Evolutionary conservation across 164 flowering plant genomes (phyloP).

Genomic region (Vitis rupestris): DNA sequence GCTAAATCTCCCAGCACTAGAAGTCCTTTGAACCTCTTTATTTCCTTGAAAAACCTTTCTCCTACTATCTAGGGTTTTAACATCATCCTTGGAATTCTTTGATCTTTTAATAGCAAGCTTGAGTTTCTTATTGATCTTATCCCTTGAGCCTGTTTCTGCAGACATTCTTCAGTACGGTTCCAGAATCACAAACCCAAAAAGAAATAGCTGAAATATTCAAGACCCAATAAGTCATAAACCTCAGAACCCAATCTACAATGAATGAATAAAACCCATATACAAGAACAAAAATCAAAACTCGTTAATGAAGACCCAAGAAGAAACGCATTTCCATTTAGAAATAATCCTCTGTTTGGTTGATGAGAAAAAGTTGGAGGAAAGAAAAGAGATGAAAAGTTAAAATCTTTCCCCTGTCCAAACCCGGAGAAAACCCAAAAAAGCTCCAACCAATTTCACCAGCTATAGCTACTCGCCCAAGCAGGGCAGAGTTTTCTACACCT

Average conservation of each 20-base stretch:
- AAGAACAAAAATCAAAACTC: no score
- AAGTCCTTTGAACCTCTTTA: conserved; percentile 1
- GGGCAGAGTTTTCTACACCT: neutral
- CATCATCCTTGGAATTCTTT: conserved; percentile 10
- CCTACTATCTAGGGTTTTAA: neutral
- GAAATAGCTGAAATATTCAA: neutral
- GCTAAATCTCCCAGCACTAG: neutral
- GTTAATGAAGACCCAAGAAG: no score
- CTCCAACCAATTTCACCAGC: neutral
- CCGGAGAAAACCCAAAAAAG: neutral
- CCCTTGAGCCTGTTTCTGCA: conserved; percentile 8
- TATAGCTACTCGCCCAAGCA: neutral
- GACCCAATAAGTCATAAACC: no score
- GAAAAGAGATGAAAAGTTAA: no score
- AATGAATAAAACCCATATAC: no score
- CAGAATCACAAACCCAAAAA: neutral
- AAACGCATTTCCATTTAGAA: no score
- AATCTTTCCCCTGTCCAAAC: no score
- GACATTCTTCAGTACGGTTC: conserved; percentile 13
- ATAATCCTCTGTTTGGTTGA: no score
- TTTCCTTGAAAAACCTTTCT: conserved; percentile 9
- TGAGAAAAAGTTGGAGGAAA: no score
- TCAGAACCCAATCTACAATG: no score
- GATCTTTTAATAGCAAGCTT: conserved; percentile 19
- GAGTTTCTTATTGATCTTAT: conserved; percentile 19